Evolutionary conservation across 2,329 filamentous ascomycete species (phyloP), one percentile per base, ranked within the genome.

Genomic region (Hypoxylon sp.): DNA sequence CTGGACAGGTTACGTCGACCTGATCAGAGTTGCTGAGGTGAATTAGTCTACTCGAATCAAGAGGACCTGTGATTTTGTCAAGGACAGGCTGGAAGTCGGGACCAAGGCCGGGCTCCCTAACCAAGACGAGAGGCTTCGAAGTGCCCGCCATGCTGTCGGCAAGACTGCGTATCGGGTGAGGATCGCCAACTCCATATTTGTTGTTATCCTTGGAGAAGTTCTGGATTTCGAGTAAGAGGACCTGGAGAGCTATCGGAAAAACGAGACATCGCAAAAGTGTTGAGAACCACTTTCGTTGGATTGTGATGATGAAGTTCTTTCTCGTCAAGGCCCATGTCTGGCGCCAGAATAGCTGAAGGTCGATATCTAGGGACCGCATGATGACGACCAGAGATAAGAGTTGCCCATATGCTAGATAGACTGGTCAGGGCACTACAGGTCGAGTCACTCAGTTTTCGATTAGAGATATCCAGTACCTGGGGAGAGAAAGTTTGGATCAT

Each of bases 271-370:
- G 72, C 19, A 77, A 62, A 9, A 73, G 46, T 14, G 74, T 77
- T 22, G 73, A 76, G 29, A 73, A 47, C 70, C 73, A 74, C 11
- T 72, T 72, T 29, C 75, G 65, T 42, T 67, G n/a, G 37, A 75
- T 31, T 19, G 67, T 48, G n/a, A 74, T 70, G 19, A 72, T 61
- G 35, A 75, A 65, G 55, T 76, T 77, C 62, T 77, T 77, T 58
- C 67, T 75, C 24, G 69, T 71, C 22, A 77, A 66, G 24, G 73
- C 75, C 74, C 72, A 71, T 5, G 71, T 74, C 55, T 75, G 74
- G 52, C 74, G 64, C 61, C 68, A 44, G 8, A 74, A 60, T 6
- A 67, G 55, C 26, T 65, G 58, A 10, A 67, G 48, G 26, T 62
- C 54, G 67, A 74, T 73, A 5, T 42, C 69, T 31, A 42, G 44